Evolutionary conservation across 106 monocot genomes (phyloP).

Genomic region (Narthecium ossifragum): DNA sequence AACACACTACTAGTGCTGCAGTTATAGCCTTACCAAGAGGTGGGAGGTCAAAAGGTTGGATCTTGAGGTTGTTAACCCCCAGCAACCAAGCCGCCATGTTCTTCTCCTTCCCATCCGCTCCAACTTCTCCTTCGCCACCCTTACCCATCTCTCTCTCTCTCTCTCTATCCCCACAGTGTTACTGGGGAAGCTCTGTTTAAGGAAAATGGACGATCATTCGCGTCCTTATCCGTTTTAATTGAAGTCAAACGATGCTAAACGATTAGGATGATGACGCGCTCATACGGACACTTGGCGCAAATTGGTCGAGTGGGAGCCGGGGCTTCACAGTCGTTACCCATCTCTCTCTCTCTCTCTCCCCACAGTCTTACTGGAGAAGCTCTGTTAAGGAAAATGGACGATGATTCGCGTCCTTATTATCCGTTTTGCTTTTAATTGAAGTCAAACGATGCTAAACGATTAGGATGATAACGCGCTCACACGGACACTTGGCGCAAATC

Average conservation of each 20-base stretch:
- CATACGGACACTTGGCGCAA: too few relatives aligned
- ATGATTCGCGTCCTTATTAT: neutral
- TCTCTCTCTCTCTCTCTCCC: conserved; percentile 14
- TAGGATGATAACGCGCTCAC: too few relatives aligned
- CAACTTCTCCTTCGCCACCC: conserved; percentile 23
- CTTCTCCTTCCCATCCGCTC: conserved; percentile 30
- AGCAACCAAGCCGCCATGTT: conserved; percentile 97
- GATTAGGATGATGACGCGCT: neutral
- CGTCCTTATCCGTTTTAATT: neutral
- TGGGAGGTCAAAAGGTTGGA: conserved; percentile 83
- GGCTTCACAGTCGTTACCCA: conserved; percentile 38
- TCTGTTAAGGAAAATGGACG: too few relatives aligned
- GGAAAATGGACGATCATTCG: too few relatives aligned
- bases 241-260: too few relatives aligned
- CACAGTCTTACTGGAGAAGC: neutral
- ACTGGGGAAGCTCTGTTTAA: too few relatives aligned
- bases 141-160: conserved; percentile 31
- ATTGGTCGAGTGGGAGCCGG: too few relatives aligned
- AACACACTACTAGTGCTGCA: too few relatives aligned
- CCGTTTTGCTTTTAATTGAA: neutral
- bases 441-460: neutral
- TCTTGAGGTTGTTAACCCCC: conserved; percentile 71
- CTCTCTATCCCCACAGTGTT: neutral
- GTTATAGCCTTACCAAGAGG: conserved; percentile 74
- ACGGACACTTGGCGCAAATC: too few relatives aligned